Percentiles rank a stretch among this genome's conserved stretches.
Conservation (phyloP, 2,329 filamentous ascomycete genomes). For the Aplosporella prunicola region DNA sequence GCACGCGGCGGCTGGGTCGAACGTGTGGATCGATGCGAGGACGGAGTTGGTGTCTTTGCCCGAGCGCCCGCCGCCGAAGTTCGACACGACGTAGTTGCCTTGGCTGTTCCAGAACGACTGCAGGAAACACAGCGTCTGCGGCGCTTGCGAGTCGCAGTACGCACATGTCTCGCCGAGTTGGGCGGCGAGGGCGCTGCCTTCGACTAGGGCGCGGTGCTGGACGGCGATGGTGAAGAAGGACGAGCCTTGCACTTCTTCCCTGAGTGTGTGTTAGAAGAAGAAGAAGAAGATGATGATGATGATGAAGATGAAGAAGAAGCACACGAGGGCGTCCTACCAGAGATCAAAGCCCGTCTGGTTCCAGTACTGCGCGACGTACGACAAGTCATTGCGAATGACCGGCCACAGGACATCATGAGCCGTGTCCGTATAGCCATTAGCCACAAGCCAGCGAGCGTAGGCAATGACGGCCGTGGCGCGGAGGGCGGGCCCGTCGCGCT, state of each 20-base stretch:
- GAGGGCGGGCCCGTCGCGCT: constrained; percentile 36
- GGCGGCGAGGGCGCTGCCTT: constrained; percentile 25
- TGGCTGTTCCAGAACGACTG: constrained; percentile 29
- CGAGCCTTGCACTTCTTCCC: constrained; percentile 34
- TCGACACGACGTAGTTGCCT: constrained; percentile 29
- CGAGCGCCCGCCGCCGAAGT: constrained; percentile 33
- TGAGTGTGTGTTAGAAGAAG: neutral
- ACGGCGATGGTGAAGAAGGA: constrained; percentile 34
- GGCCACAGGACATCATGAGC: constrained; percentile 30
- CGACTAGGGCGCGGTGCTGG: constrained; percentile 26
- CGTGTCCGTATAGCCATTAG: constrained; percentile 15
- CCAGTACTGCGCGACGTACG: constrained; percentile 36
- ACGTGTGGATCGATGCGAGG: constrained; percentile 30
- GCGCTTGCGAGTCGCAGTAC: constrained; percentile 29
- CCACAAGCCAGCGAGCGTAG: constrained; percentile 29
- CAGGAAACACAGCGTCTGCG: constrained; percentile 24
- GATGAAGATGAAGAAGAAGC: neutral
- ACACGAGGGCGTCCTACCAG: constrained; percentile 19
- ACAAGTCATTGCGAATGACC: constrained; percentile 36
- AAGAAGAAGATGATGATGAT: neutral
- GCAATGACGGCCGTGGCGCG: constrained; percentile 34
- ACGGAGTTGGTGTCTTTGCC: constrained; percentile 31
- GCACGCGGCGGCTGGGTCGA: constrained; percentile 2
- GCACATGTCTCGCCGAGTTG: constrained; percentile 30
- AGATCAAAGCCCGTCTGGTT: constrained; percentile 37